Evolutionary conservation across 2,329 filamentous ascomycete genomes (phyloP).

Genomic region (Leptosphaerulina australis): DNA sequence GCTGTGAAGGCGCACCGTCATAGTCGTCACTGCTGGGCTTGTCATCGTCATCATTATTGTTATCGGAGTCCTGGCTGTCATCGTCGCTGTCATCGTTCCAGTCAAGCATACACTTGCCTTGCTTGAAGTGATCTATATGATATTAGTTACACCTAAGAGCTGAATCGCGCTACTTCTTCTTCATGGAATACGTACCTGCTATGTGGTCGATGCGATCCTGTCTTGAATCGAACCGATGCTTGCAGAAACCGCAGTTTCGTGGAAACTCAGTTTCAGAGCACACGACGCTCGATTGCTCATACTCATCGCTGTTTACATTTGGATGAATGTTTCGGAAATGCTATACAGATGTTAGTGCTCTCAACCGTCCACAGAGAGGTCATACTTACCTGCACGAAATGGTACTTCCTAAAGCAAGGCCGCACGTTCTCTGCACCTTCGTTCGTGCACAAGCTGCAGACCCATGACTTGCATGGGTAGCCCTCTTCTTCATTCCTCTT

Average conservation of each 20-base stretch:
- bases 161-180: too few species aligned
- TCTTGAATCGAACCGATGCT: slow-evolving; percentile 41
- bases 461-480: slow-evolving; percentile 45
- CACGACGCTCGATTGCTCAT: slow-evolving; percentile 41
- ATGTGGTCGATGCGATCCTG: slow-evolving; percentile 49
- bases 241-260: slow-evolving; percentile 46
- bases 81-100: slow-evolving; percentile 43
- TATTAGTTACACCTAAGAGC: neutral
- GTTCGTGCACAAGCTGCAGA: slow-evolving; percentile 42
- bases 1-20: slow-evolving; percentile 30
- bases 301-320: slow-evolving; percentile 37
- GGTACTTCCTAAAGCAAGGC: slow-evolving; percentile 47
- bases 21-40: slow-evolving; percentile 35
- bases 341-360: slow-evolving; percentile 16
- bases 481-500: slow-evolving; percentile 49
- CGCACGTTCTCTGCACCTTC: slow-evolving; percentile 44
- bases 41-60: slow-evolving; percentile 37
- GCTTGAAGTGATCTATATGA: slow-evolving; percentile 43
- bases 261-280: slow-evolving; percentile 45
- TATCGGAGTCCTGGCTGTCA: slow-evolving; percentile 29
- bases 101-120: slow-evolving; percentile 48
- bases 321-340: slow-evolving; percentile 50
- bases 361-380: neutral
- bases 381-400: slow-evolving; percentile 39
- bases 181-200: slow-evolving; percentile 31